A percentile compares a stretch with the other conserved stretches of the same genome.
phyloP scores from a whole-genome alignment of 176 grass and related monocot species.

The Eragrostis nindensis region DNA sequence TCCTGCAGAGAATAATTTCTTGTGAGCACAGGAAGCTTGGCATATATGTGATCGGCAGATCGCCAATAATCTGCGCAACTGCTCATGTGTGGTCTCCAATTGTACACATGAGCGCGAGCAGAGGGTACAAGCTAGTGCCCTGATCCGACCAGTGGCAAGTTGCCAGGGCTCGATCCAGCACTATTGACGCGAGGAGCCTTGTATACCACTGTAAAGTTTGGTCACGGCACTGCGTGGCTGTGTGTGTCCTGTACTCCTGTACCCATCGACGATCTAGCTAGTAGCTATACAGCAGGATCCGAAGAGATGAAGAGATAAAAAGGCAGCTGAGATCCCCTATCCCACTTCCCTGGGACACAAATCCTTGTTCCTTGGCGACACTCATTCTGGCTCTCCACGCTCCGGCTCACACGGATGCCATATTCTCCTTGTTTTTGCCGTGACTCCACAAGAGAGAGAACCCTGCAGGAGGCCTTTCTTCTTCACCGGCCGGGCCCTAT shows the following conservation, averaged over 20 bases:
- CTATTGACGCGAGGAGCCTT: not conserved
- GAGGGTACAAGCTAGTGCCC: not conserved
- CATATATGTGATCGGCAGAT: not conserved
- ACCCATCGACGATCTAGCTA: not conserved
- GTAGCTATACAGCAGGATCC: slow-evolving; percentile 14
- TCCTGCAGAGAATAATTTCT: not conserved
- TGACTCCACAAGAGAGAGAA: slow-evolving; percentile 14
- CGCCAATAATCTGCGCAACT: not conserved
- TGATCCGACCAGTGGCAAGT: not conserved
- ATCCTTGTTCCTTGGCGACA: slow-evolving; percentile 35
- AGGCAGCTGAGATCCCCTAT: slow-evolving; percentile 11
- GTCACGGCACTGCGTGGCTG: slow-evolving; percentile 12
- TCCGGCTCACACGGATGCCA: slow-evolving; percentile 28
- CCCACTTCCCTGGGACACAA: slow-evolving; percentile 31
- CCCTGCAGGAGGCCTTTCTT: not conserved
- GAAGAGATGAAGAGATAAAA: slow-evolving; percentile 19
- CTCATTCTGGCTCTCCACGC: slow-evolving; percentile 29
- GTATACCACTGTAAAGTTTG: not conserved
- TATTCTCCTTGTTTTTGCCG: slow-evolving; percentile 1
- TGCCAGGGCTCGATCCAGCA: not conserved
- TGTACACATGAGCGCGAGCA: slow-evolving; percentile 8
- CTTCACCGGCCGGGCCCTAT: slow-evolving; percentile 29
- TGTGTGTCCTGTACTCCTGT: not conserved
- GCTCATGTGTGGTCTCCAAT: slow-evolving; percentile 2
- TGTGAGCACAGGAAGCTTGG: not conserved